Evolutionary conservation across 257 asterid species (phyloP).

Genomic region (Przewalskia tangutica): DNA sequence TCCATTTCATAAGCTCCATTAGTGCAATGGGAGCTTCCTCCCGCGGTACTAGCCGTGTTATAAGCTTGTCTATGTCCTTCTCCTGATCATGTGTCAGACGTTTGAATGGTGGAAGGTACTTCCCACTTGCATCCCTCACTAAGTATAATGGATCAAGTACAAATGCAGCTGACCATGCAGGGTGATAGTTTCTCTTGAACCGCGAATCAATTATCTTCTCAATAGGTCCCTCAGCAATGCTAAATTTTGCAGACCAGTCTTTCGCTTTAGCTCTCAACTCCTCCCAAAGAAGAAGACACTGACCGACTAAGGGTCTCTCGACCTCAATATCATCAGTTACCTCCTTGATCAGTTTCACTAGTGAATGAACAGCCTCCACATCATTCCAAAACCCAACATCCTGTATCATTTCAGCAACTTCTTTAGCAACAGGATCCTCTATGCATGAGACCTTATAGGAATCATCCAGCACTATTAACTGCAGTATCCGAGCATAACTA

Average conservation of each 20-base stretch:
- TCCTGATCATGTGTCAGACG: conserved; percentile 68
- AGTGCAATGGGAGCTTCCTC: conserved; percentile 68
- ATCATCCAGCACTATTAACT: conserved; percentile 51
- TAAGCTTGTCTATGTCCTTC: conserved; percentile 63
- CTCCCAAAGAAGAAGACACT: conserved; percentile 83
- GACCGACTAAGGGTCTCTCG: conserved; percentile 69
- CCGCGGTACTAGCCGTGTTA: conserved; percentile 47
- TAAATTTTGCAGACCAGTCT: conserved; percentile 62
- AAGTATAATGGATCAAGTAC: conserved; percentile 71
- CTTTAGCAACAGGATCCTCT: conserved; percentile 42
- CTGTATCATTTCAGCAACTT: conserved; percentile 41
- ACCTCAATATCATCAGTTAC: conserved; percentile 66
- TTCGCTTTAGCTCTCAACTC: conserved; percentile 44
- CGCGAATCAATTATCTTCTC: conserved; percentile 49
- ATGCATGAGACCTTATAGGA: conserved; percentile 40
- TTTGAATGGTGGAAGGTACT: conserved; percentile 79
- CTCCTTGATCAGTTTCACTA: conserved; percentile 43
- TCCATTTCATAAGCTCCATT: conserved; percentile 89
- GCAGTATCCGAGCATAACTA: conserved; percentile 49
- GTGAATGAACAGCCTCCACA: conserved; percentile 58
- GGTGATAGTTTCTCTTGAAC: conserved; percentile 59
- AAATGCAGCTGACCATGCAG: conserved; percentile 86
- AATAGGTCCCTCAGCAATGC: conserved; percentile 36
- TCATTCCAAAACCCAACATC: conserved; percentile 66
- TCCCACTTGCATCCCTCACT: conserved; percentile 59